Percentiles rank a stretch among this genome's conserved stretches.
Evolutionary conservation across 1,284 basidiomycete species (phyloP).

Genomic region (Ustilago xerochloae): DNA sequence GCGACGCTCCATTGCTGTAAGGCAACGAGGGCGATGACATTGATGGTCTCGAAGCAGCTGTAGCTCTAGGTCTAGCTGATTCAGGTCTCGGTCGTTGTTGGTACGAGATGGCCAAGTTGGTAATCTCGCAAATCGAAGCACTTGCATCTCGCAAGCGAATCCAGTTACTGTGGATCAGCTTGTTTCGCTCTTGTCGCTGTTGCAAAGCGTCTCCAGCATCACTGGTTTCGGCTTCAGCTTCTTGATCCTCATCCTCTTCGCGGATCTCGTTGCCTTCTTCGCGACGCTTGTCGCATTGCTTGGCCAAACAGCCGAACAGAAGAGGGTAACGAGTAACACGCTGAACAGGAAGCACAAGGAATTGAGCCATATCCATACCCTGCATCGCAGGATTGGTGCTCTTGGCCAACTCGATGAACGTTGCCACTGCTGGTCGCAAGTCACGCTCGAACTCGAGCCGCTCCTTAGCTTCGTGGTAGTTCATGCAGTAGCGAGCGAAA

Average conservation of each 20-base stretch:
- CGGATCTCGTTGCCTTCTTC: slow-evolving; percentile 8
- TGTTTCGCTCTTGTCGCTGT: slow-evolving; percentile 5
- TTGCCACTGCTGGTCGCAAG: slow-evolving; percentile 11
- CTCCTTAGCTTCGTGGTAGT: slow-evolving; percentile 14
- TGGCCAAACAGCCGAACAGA: slow-evolving; percentile 26
- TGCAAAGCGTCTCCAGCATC: not conserved
- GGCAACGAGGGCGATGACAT: not conserved
- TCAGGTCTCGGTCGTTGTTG: slow-evolving; percentile 7
- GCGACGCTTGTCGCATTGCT: slow-evolving; percentile 16
- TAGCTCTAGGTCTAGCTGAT: not conserved
- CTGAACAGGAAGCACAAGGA: slow-evolving; percentile 23
- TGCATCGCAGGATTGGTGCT: slow-evolving; percentile 24
- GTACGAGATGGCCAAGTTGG: slow-evolving; percentile 27
- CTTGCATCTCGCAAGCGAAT: slow-evolving; percentile 7
- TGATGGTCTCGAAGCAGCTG: not conserved
- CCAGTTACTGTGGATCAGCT: slow-evolving; percentile 16
- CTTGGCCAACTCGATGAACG: slow-evolving; percentile 17
- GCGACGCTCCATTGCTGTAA: no score
- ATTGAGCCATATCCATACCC: slow-evolving; percentile 27
- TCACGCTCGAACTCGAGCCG: slow-evolving; percentile 17
- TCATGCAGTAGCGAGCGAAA: slow-evolving; percentile 18
- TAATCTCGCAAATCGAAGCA: slow-evolving; percentile 18
- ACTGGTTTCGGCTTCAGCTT: not conserved
- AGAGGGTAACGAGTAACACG: slow-evolving; percentile 23
- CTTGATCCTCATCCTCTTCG: slow-evolving; percentile 12